Evolutionary conservation across 129 eudicot species (phyloP), one percentile per base, ranked within the genome.

Genomic region (Rutidosis leptorrhynchoides): DNA sequence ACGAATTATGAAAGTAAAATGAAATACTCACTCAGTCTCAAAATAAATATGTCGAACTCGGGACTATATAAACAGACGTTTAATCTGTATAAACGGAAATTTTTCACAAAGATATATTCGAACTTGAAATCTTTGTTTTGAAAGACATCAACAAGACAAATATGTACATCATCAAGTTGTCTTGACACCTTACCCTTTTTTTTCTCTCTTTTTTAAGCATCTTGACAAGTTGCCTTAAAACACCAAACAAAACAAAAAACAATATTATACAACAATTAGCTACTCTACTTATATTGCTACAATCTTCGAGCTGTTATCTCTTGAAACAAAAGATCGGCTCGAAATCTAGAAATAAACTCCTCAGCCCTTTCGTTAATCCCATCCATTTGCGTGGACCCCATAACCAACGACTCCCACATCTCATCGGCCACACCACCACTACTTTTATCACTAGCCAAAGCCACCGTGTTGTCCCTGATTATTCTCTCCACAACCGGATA

Each of bases 291-390:
- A 5, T 16, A 48, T 51, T 7, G 67, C 76, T 84, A 80, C 84
- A 77, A 81, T 68, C 77, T 77, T 23, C 78, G 69, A 52, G 74
- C 81, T 16, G 49, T 49, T 11, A 32, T 73, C 67, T 89, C 87
- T 60, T 85, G 93, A 9, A n/a, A 65, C 5, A 37, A 79, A 76
- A 89, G 80, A 60, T 89, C 90, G 14, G 90, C 94, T 48, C 94
- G 80, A 40, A 85, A 83, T 20, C 81, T 79, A 29, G 83, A 70
- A 21, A 89, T 89, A 64, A 89, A 89, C 75, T 85, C 90, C 66
- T 89, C 94, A 7, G 96, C 94, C 66, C 90, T 68, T 74, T 83
- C 90, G 7, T 89, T 70, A 14, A 89, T 89, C 30, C 93, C 85
- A 17, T 88, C 62, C 96, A 89, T 78, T 37, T 83, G 89, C 0